These are phyloP conservation scores for Apiospora sp. DNA, from an alignment of 2,329 filamentous ascomycete genomes.

Conservation along the genomic window DNA sequence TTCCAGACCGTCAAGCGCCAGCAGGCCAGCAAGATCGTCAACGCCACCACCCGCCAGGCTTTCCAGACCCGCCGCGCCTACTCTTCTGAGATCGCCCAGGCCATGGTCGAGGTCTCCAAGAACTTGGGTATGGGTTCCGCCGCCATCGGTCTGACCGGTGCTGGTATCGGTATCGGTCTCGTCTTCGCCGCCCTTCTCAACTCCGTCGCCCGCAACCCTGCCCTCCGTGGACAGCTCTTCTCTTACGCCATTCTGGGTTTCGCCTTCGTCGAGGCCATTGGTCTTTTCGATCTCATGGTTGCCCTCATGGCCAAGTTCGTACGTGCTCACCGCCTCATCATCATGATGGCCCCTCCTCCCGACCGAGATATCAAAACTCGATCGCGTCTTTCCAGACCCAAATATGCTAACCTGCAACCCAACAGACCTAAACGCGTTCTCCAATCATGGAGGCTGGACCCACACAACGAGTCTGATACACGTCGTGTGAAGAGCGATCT, in stretches of 20 bases:
- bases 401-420: background rate
- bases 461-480: constrained; percentile 37
- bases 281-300: constrained; percentile 91
- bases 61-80: constrained; percentile 77
- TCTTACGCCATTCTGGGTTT: constrained; percentile 95
- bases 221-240: constrained; percentile 94
- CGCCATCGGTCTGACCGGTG: constrained; percentile 91
- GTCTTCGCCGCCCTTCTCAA: constrained; percentile 91
- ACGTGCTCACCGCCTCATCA: constrained; percentile 48
- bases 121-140: constrained; percentile 89
- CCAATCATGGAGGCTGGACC: constrained; percentile 40
- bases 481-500: constrained; percentile 39
- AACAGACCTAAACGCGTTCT: constrained; percentile 44
- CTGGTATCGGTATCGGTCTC: constrained; percentile 94
- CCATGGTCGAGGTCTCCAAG: constrained; percentile 90
- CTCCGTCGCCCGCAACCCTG: constrained; percentile 92
- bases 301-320: constrained; percentile 93
- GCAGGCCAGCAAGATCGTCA: constrained; percentile 71
- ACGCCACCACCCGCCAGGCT: constrained; percentile 70
- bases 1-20: constrained; percentile 81
- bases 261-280: constrained; percentile 92
- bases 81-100: constrained; percentile 87
- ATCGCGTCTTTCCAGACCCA: constrained; percentile 8
- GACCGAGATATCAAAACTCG: background rate
- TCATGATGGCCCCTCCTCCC: constrained; percentile 23